phyloP scores from a whole-genome alignment of 2,329 filamentous ascomycete species.

The Geosmithia morbida region DNA sequence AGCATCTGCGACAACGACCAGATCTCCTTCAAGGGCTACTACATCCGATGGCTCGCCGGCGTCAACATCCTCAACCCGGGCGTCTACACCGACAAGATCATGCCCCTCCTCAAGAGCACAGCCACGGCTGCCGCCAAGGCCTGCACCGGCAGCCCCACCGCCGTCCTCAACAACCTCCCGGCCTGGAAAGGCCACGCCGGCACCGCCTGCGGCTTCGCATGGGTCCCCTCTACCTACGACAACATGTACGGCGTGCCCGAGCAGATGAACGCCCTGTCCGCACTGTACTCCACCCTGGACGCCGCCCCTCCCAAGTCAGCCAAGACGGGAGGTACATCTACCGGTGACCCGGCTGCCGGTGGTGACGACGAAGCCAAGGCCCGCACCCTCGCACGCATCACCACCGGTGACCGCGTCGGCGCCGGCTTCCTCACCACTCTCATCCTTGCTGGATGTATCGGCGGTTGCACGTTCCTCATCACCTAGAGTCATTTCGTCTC shows the following conservation, averaged over 20 bases:
- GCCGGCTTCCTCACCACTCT: conserved; percentile 41
- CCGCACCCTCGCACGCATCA: conserved; percentile 20
- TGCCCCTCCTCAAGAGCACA: conserved; percentile 32
- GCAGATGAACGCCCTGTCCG: conserved; percentile 53
- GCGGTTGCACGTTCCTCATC: conserved; percentile 30
- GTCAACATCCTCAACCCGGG: conserved; percentile 40
- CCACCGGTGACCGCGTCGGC: conserved; percentile 34
- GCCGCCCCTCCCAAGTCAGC: conserved; percentile 31
- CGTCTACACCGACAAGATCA: conserved; percentile 28
- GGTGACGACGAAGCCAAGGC: conserved; percentile 13
- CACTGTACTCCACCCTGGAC: conserved; percentile 46
- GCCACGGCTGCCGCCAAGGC: conserved; percentile 35
- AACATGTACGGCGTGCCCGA: conserved; percentile 48
- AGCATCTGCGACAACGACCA: conserved; percentile 56
- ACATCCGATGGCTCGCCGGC: conserved; percentile 50
- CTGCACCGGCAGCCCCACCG: conserved; percentile 31
- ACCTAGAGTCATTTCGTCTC: neutral
- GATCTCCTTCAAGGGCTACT: conserved; percentile 62
- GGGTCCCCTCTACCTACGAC: conserved; percentile 43
- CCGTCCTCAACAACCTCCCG: neutral
- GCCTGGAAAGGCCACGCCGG: conserved; percentile 35
- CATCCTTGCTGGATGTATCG: conserved; percentile 31
- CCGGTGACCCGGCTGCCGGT: conserved; percentile 34
- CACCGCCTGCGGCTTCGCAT: conserved; percentile 54
- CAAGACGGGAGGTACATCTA: conserved; percentile 43